Base-by-base conservation (phyloP, 1,284 basidiomycete species). In the Mycosarcoma maydis region DNA sequence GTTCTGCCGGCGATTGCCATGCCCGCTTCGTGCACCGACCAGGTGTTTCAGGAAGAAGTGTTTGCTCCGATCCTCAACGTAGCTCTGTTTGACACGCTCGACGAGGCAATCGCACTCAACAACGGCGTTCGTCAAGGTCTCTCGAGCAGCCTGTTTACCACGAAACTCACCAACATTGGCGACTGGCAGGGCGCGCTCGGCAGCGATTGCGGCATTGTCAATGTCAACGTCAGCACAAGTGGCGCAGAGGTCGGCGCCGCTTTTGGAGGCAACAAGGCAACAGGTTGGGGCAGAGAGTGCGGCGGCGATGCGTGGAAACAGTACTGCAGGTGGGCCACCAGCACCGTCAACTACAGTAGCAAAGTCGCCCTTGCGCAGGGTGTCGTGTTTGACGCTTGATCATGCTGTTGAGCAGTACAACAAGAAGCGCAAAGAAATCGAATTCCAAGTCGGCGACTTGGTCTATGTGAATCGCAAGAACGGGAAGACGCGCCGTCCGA, bases 261-360 rank as follows among this genome's bases (percentile, higher is more conserved):
- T 0, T 96, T 96, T 78, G 93, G 93, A 47, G 94, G 94, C 38
- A 95, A 95, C 86, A 94, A 94, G 88, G 89, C 56, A 33, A 84
- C 84, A 2, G 85, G 85, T 58, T 93, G 92, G 92, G 94, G 94
- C n/a, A 88, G 94, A 53, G 94, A 97, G 84, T 93, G 91, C 14
- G 94, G 94, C 30, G 94, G 94, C 41, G 94, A 97, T 83, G 91
- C 94, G 22, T 97, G 94, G 94, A 94, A 94, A 83, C 92, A 95
- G 64, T 83, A 83, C 59, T 75, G 70, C 54, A 55, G 80, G 32
- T 84, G 81, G 82, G 90, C 90, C 80, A 88, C 91, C 37, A 93
- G 91, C 81, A 97, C 94, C 7, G 86, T 98, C 82, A 98, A 97
- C 84, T 97, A 92, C 84, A 92, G 91, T 27, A 87, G 92, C 78